A percentile compares a stretch with the other conserved stretches of the same genome.
These are phyloP conservation scores for Claviceps sp. DNA, from an alignment of 2,329 filamentous ascomycete genomes.

Conservation along the genomic window DNA sequence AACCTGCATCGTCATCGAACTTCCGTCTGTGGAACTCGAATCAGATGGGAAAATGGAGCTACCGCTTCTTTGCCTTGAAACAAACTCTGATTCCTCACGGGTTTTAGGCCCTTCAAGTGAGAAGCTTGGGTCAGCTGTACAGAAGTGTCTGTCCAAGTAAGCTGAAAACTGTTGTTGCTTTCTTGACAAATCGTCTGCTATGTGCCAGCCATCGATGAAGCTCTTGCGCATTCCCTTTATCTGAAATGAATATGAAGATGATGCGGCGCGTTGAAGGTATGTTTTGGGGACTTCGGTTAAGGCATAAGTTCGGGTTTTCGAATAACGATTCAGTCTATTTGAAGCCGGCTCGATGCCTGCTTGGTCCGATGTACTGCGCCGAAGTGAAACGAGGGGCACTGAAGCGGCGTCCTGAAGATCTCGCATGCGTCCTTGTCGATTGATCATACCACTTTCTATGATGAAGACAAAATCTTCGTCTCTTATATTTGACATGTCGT, in stretches of 20 bases:
- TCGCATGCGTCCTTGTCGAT: slow-evolving; percentile 44
- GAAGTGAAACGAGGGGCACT: not conserved
- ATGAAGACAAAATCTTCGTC: slow-evolving; percentile 68
- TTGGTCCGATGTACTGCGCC: not conserved
- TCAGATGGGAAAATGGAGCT: not conserved
- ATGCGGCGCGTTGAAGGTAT: not conserved
- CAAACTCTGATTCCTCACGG: not conserved
- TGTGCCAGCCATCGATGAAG: slow-evolving; percentile 27
- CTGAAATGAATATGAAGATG: slow-evolving; percentile 10
- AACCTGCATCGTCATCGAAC: not conserved
- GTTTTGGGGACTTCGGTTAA: not conserved
- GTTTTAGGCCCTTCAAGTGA: not conserved
- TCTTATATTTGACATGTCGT: slow-evolving; percentile 67
- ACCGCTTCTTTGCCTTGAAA: not conserved
- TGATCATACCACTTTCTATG: slow-evolving; percentile 54
- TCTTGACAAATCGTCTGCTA: not conserved
- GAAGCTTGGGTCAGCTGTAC: not conserved
- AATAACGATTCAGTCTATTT: no score
- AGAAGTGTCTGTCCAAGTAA: slow-evolving; percentile 4
- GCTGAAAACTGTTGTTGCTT: slow-evolving; percentile 2
- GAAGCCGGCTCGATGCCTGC: not conserved
- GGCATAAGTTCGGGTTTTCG: no score
- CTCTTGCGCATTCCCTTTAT: slow-evolving; percentile 39
- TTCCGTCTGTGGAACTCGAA: not conserved
- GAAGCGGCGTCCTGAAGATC: not conserved